Conservation (phyloP, 192 early-diverging fungal species). For the Coemansia sp. region DNA sequence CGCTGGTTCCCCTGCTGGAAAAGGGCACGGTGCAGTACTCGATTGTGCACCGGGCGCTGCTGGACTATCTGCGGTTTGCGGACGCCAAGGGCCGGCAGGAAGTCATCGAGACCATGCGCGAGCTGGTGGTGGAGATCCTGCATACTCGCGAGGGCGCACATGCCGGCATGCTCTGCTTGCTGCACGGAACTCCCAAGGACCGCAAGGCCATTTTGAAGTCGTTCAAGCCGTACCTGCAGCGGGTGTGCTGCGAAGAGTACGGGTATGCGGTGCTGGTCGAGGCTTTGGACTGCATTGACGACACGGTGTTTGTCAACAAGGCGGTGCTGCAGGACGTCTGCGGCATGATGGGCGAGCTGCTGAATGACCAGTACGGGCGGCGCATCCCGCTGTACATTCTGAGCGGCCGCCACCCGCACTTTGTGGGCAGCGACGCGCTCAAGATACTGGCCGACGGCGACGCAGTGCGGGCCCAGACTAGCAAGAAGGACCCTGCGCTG, state of each 20-base stretch:
- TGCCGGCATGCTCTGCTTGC: constrained; percentile 77
- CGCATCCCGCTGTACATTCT: constrained; percentile 81
- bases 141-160: constrained; percentile 91
- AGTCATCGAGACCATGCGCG: constrained; percentile 76
- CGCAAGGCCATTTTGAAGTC: constrained; percentile 86
- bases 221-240: constrained; percentile 74
- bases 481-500: constrained; percentile 80
- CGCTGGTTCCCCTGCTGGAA: constrained; percentile 70
- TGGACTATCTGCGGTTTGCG: constrained; percentile 76
- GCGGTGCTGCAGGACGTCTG: constrained; percentile 62
- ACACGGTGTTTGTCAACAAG: constrained; percentile 83
- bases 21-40: constrained; percentile 76
- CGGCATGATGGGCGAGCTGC: constrained; percentile 52
- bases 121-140: constrained; percentile 79
- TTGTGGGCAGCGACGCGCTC: constrained; percentile 69
- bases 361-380: constrained; percentile 72
- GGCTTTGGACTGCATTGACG: constrained; percentile 86
- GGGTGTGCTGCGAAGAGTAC: constrained; percentile 85
- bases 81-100: constrained; percentile 60
- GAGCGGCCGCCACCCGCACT: constrained; percentile 69
- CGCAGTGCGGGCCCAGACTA: constrained; percentile 65
- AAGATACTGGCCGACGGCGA: constrained; percentile 69
- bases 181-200: constrained; percentile 81
- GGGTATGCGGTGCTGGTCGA: constrained; percentile 82
- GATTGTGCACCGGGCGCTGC: constrained; percentile 82